Evolutionary conservation across 208 protist species (phyloP).

Genomic region (Vickermania ingenoplastis): DNA sequence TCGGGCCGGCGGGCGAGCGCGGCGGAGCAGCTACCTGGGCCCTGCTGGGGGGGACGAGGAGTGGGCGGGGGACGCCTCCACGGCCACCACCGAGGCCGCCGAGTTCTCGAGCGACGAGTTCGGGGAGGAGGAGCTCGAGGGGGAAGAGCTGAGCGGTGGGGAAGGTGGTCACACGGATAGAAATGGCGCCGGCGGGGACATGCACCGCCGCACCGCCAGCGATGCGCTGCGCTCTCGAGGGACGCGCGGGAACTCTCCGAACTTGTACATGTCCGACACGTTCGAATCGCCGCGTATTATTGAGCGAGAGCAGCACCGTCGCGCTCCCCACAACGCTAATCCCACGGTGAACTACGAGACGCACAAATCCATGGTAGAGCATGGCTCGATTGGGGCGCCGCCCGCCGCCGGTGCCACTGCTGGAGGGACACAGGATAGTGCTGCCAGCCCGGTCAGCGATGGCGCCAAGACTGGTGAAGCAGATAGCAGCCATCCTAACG

Average conservation of each 20-base stretch:
- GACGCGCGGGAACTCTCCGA: too few species aligned
- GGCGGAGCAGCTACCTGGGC: too few species aligned
- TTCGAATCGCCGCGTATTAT: slow-evolving; percentile 67
- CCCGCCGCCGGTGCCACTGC: neutral
- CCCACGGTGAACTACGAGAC: neutral
- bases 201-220: neutral
- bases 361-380: too few species aligned
- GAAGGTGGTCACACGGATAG: slow-evolving; percentile 8
- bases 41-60: too few species aligned
- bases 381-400: too few species aligned
- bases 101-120: slow-evolving; percentile 16
- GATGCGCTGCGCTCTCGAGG: too few species aligned
- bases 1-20: too few species aligned
- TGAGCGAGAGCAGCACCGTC: slow-evolving; percentile 75
- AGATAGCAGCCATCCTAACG: neutral
- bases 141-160: slow-evolving; percentile 15
- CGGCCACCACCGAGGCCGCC: slow-evolving; percentile 77
- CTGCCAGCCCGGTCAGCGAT: neutral
- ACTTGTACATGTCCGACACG: too few species aligned
- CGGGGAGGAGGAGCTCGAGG: slow-evolving; percentile 11
- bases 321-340: slow-evolving; percentile 7
- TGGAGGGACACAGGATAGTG: neutral
- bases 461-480: neutral
- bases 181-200: slow-evolving; percentile 9
- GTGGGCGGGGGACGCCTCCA: slow-evolving; percentile 16